Conservation (phyloP, 2,329 filamentous ascomycete genomes). For the Ophiosphaerella korrae region DNA sequence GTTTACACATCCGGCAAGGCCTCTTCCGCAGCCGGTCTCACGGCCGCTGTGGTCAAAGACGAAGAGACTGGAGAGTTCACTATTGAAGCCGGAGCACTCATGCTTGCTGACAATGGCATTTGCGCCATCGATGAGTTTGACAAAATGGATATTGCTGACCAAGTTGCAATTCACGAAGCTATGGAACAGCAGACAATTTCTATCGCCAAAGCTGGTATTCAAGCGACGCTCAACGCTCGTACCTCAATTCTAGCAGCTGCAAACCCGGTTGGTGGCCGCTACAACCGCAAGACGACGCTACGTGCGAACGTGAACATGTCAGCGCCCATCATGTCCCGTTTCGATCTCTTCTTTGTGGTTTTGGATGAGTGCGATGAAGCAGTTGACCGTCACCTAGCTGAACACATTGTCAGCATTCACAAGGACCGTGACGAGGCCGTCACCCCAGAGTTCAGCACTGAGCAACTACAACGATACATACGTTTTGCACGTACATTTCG, state of each 20-base stretch:
- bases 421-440: slow-evolving; percentile 91
- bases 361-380: slow-evolving; percentile 94
- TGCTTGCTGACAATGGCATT: slow-evolving; percentile 95
- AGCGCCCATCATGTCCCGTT: slow-evolving; percentile 98
- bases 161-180: slow-evolving; percentile 98
- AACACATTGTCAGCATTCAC: slow-evolving; percentile 94
- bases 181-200: slow-evolving; percentile 99
- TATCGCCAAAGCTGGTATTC: slow-evolving; percentile 97
- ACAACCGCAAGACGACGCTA: slow-evolving; percentile 94
- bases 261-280: slow-evolving; percentile 94
- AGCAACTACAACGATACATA: slow-evolving; percentile 96
- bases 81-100: slow-evolving; percentile 95
- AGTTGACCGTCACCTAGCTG: slow-evolving; percentile 86
- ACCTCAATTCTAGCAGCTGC: slow-evolving; percentile 95
- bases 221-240: slow-evolving; percentile 93
- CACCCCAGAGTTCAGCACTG: slow-evolving; percentile 90
- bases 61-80: slow-evolving; percentile 99
- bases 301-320: slow-evolving; percentile 98
- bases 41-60: slow-evolving; percentile 95
- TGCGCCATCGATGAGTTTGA: slow-evolving; percentile 99
- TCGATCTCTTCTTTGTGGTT: slow-evolving; percentile 98
- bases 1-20: slow-evolving; percentile 98
- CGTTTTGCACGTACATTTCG: slow-evolving; percentile 94
- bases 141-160: slow-evolving; percentile 98
- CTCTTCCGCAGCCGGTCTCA: slow-evolving; percentile 95